Evolutionary conservation across 257 asterid genomes (phyloP), one percentile per base, ranked within the genome.

Genomic region (Rhazya stricta): DNA sequence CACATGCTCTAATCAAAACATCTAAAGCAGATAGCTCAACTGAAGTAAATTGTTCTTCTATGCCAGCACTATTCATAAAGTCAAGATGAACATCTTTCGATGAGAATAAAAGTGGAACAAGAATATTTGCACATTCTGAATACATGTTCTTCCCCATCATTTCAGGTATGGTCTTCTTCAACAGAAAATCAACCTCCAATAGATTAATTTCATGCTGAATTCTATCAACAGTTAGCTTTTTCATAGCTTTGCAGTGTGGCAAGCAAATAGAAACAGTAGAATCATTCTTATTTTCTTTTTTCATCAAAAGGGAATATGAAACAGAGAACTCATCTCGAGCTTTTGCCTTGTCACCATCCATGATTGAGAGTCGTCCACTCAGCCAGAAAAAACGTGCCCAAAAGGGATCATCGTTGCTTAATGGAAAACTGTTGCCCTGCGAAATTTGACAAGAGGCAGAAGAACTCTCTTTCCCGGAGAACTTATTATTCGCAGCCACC

Each of bases 361-460:
- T 82, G 50, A 88, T 81, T 54, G 97, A 92, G 77, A 94, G 80
- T 56, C 84, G 87, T 72, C 96, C 97, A 81, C 97, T 92, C 82
- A 92, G 86, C 99, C 98, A 94, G 82, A 80, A 92, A 91, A 84
- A 94, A 53, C 99, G 93, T 54, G 87, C 85, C 99, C 99, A 94
- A 84, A 92, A 94, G 73, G 89, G 79, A 79, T 78, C 80, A 69
- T 86, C 84, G 70, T 79, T 81, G 75, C 82, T 82, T 79, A 87
- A 83, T 61, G 80, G 81, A 79, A 81, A 84, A 74, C 77, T 77
- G 72, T 77, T 77, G 41, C 79, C 87, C 43, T 54, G 51, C 67
- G 72, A 62, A 61, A 75, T 76, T 69, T 71, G 83, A 81, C 81
- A 88, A 75, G 77, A 72, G 30, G 74, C 46, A 27, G 80, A 88